Conservation (phyloP, 169 alveolate species). For the Cryptosporidium parvum region DNA sequence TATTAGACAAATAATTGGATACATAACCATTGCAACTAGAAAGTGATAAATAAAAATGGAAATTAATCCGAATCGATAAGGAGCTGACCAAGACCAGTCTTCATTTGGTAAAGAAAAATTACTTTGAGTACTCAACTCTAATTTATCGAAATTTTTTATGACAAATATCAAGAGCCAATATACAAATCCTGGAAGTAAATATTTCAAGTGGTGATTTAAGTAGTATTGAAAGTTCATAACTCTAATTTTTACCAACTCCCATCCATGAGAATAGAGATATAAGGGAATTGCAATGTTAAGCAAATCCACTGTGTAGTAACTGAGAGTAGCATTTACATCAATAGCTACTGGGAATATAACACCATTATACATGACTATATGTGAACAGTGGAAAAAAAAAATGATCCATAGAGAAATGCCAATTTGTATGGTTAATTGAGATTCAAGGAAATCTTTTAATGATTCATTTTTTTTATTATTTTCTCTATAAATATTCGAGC, state of each 20-base stretch:
- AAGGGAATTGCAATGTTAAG: slow-evolving; percentile 34
- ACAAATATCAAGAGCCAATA: slow-evolving; percentile 4
- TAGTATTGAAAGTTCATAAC: slow-evolving; percentile 4
- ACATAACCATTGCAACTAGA: slow-evolving; percentile 39
- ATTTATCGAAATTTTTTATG: slow-evolving; percentile 8
- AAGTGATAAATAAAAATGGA: slow-evolving; percentile 16
- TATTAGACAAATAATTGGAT: slow-evolving; percentile 31
- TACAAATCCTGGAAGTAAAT: slow-evolving; percentile 37
- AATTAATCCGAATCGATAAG: slow-evolving; percentile 31
- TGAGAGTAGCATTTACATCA: not conserved
- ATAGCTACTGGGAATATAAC: slow-evolving; percentile 15
- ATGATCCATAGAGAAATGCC: slow-evolving; percentile 17
- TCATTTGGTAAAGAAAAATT: not conserved
- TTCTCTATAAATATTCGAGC: not conserved
- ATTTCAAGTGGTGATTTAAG: slow-evolving; percentile 9
- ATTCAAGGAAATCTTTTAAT: not conserved
- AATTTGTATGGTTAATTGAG: slow-evolving; percentile 15
- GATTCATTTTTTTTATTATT: not conserved
- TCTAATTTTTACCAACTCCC: not conserved
- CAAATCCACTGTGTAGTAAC: slow-evolving; percentile 11
- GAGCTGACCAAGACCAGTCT: slow-evolving; percentile 23
- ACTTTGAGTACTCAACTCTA: not conserved
- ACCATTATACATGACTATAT: not conserved
- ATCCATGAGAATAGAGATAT: slow-evolving; percentile 31
- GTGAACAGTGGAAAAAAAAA: slow-evolving; percentile 28